Base-by-base conservation (phyloP, 225 moss, liverwort and hornwort species). In the Lunularia cruciata region DNA sequence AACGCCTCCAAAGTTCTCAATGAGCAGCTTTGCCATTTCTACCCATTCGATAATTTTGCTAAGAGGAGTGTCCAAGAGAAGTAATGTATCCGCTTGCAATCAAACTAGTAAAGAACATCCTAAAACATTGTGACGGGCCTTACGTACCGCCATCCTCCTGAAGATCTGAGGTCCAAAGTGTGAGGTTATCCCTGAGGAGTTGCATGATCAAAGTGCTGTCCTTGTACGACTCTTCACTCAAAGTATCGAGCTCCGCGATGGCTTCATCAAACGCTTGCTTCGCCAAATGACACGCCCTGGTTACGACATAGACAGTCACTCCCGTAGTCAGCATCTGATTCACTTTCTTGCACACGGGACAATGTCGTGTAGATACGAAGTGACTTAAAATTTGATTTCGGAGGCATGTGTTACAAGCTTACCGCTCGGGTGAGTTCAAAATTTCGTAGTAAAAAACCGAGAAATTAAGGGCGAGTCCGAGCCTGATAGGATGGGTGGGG, bases 221-320 rank as follows among this genome's bases (percentile, higher is more conserved):
- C 53, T 81, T 81, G 81, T 81, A 81, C 3, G 81, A 81, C 58
- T 81, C 81, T 63, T 77, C 81, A 18, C 81, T 75, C 47, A 81
- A 36, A 3, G 81, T 81, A 23, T 81, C 81, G 7, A 81, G 77
- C 36, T 81, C 81, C 11, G 81, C 77, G 62, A 81, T 81, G 22
- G 81, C 81, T 74, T 81, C 77, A 53, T 81, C 77, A 63, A 81
- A 81, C 36, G 81, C 81, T 77, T 77, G 81, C 65, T 81, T 81
- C 3, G 81, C 81, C 69, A 81, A 70, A 51, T 81, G 81, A 52
- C 81, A 81, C 26, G 81, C 81, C 51, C 75, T 76, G 62, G n/a
- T n/a, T n/a, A n/a, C 33, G 10, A 2, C 0, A 60, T 16, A 43
- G 1, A 43, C 16, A 16, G 0, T 16, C 2, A 43, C 43, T 43